Evolutionary conservation across 345 rosid species (phyloP), one percentile per base, ranked within the genome.

Genomic region (Streptanthus diversifolius): DNA sequence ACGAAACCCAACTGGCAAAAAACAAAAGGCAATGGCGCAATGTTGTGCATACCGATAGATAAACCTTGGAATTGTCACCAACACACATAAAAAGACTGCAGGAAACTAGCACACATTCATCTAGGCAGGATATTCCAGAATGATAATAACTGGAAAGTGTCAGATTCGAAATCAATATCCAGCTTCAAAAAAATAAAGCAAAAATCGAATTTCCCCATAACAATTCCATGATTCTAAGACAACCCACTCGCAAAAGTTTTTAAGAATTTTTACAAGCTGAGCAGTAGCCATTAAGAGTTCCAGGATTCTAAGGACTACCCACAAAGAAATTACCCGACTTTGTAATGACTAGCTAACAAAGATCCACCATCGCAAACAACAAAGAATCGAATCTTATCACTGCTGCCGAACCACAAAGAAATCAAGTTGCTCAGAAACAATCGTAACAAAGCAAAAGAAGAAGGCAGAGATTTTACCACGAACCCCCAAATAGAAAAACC

Each of bases 341-440:
- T 62, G 52, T 14, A 54, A 54, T 18, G 29, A 44, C 75, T 54
- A 63, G 13, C 17, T 52, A 62, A 7, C 65, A 68, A 41, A 52
- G 69, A 60, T 75, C 63, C 59, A 68, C 3, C 62, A 68, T 44
- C 5, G 36, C 71, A 41, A 48, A 63, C 30, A 53, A 69, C 69
- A 82, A 80, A 70, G 75, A 80, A 45, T 74, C 63, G 24, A 43
- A 49, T 58, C 53, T 30, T 40, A 45, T 53, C 2, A 11, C 48
- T 18, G 54, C 53, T 27, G 18, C 70, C 8, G 14, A 5, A 35
- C 5, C 29, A 12, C 1, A 19, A 4, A 57, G 29, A 56, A 35
- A 25, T 25, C 48, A 73, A 66, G 55, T 51, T 5, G 30, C 39
- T 59, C 30, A 30, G 32, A 63, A 48, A 66, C 21, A 51, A 60